Evolutionary conservation across 192 early-diverging fungal species (phyloP), one percentile per base, ranked within the genome.

Genomic region (Entomortierella beljakovae): DNA sequence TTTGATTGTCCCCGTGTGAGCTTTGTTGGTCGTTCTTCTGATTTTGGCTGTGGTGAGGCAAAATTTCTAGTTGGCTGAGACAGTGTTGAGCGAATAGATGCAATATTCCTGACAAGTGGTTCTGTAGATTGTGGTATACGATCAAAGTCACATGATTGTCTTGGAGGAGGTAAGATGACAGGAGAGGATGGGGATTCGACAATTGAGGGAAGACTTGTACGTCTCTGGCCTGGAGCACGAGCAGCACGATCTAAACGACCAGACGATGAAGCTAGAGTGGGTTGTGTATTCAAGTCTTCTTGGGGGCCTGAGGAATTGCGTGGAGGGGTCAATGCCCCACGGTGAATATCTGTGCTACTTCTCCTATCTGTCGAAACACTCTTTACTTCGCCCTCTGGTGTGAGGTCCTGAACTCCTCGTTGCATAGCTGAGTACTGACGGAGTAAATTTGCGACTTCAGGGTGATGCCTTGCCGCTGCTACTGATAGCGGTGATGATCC

Each of bases 401-500:
- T 69, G n/a, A 79, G 25, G 29, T 79, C 67, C 67, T 65, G 60
- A 42, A 70, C 61, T 20, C 75, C 75, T 9, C 75, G 75, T 25
- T 79, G 75, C 75, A 79, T 79, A 23, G 66, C 54, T 16, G 75
- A 79, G n/a, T 70, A 67, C 35, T 63, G 65, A 10, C 56, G 75
- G 15, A 79, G 75, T 18, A 70, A 15, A 61, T 57, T 70, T 2
- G 75, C 83, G 29, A 88, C 84, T 35, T 86, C 87, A 29, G 67
- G 64, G 51, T 88, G 85, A 59, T 86, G 81, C 51, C 86, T 86
- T 22, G 87, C 85, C 7, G 75, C 61, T 29, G 87, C 87, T 23
- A 88, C 77, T 51, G 84, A 83, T 20, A 88, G 46, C 2, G 87
- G 83, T 20, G 80, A 80, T 34, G 85, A 84, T 8, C 87, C 87